These are phyloP conservation scores for Mycoemilia scoparia DNA, from an alignment of 192 early-diverging fungal species.

Conservation along the genomic window DNA sequence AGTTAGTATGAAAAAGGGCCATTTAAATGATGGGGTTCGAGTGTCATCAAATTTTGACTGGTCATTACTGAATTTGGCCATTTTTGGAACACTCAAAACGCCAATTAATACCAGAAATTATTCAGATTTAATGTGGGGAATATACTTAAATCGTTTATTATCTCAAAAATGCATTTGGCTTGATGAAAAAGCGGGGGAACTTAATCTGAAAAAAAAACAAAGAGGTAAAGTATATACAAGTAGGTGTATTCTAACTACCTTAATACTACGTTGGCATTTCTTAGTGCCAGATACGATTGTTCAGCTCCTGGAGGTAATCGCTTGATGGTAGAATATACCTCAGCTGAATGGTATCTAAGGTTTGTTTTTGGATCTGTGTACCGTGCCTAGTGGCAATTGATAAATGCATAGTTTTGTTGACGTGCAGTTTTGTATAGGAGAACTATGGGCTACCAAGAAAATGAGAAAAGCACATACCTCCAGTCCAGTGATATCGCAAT, in stretches of 20 bases:
- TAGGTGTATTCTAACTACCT: slow-evolving; percentile 11
- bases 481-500: slow-evolving; percentile 80
- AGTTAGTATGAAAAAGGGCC: no score
- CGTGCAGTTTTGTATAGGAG: no score
- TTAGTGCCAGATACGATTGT: slow-evolving; percentile 57
- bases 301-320: slow-evolving; percentile 53
- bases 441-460: neutral
- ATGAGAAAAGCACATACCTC: slow-evolving; percentile 26
- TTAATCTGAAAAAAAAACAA: neutral
- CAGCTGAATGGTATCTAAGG: slow-evolving; percentile 61
- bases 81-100: no score
- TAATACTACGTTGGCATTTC: slow-evolving; percentile 63
- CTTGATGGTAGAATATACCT: slow-evolving; percentile 61
- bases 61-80: no score
- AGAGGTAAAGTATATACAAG: neutral
- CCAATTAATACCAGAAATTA: no score
- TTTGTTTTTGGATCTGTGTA: slow-evolving; percentile 82
- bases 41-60: no score
- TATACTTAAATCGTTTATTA: no score
- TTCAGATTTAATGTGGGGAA: no score
- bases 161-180: no score
- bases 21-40: no score
- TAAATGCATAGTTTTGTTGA: no score
- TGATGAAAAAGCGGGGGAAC: no score
- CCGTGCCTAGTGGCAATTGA: slow-evolving; percentile 21